These are phyloP conservation scores for Hymenoscyphus infarciens DNA, from an alignment of 2,329 filamentous ascomycete genomes.

Conservation along the genomic window DNA sequence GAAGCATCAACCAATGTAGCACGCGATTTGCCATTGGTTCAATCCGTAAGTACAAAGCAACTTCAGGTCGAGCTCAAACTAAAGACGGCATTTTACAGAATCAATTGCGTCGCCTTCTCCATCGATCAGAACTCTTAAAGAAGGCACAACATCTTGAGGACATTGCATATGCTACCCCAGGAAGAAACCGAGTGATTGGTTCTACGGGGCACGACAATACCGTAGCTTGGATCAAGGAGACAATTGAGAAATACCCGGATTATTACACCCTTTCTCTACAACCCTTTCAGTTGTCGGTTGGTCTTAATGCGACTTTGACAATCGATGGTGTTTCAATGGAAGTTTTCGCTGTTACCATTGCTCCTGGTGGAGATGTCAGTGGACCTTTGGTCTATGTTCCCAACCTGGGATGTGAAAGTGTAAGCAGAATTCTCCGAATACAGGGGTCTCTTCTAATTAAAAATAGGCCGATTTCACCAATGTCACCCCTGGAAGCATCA, in stretches of 20 bases:
- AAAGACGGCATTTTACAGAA: constrained; percentile 12
- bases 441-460: neutral
- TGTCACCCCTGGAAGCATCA: constrained; percentile 58
- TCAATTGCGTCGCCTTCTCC: constrained; percentile 17
- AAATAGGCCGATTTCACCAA: constrained; percentile 54
- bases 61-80: neutral
- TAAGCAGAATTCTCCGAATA: neutral
- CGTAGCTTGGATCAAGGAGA: constrained; percentile 43
- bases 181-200: constrained; percentile 22
- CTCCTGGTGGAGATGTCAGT: constrained; percentile 15
- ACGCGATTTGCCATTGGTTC: constrained; percentile 20
- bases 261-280: constrained; percentile 44
- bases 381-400: constrained; percentile 18
- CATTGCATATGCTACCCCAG: constrained; percentile 19
- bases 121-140: constrained; percentile 17
- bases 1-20: constrained; percentile 5
- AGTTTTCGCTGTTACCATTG: constrained; percentile 15
- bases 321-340: constrained; percentile 13
- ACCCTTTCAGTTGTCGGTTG: constrained; percentile 36
- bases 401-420: constrained; percentile 21
- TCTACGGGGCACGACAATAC: constrained; percentile 39
- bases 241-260: constrained; percentile 29
- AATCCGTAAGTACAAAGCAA: constrained; percentile 15
- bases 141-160: constrained; percentile 19
- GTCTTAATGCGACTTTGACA: constrained; percentile 14